Evolutionary conservation across 345 rosid genomes (phyloP), one percentile per base, ranked within the genome.

Genomic region (Sonneratia caseolaris): DNA sequence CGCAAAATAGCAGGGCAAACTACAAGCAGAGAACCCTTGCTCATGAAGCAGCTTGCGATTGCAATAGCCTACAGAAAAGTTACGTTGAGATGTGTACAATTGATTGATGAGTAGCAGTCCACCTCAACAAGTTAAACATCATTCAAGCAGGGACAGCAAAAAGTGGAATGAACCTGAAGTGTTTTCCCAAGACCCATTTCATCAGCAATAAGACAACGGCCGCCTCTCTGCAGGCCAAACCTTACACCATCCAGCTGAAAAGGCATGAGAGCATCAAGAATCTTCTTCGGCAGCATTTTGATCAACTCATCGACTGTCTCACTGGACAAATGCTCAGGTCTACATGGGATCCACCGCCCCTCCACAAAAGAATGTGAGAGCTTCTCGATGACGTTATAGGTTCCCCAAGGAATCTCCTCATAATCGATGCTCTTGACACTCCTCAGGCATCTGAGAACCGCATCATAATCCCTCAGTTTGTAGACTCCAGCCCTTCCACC

Each of bases 161-260:
- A 0, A 42, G 7, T 40, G 13, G 16, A 42, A 42, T n/a, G 37
- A 45, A 93, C 98, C 93, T 94, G 96, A 53, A 94, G 89, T 64
- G 98, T 89, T 79, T 94, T 94, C 7, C 98, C 98, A 76, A 94
- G 96, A 64, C 97, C 96, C 98, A 94, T 94, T 84, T 94, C 98
- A 84, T 94, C 97, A 43, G 97, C 97, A 79, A 91, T 91, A 45
- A 94, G 90, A 83, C 97, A 94, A 74, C 89, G 88, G 5, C 97
- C 98, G 53, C 98, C 97, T 77, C 98, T 84, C 80, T 70, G 84
- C 76, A 94, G 66, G 37, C 92, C 97, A 80, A 88, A 94, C 68
- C 82, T 87, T 71, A 94, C 69, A 66, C 98, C 98, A 76, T 89
- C 95, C 49, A 85, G 84, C 76, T 94, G 98, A 78, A 94, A 94